Evolutionary conservation across 441 rosid species (phyloP).

Genomic region (Croton laevigatus): DNA sequence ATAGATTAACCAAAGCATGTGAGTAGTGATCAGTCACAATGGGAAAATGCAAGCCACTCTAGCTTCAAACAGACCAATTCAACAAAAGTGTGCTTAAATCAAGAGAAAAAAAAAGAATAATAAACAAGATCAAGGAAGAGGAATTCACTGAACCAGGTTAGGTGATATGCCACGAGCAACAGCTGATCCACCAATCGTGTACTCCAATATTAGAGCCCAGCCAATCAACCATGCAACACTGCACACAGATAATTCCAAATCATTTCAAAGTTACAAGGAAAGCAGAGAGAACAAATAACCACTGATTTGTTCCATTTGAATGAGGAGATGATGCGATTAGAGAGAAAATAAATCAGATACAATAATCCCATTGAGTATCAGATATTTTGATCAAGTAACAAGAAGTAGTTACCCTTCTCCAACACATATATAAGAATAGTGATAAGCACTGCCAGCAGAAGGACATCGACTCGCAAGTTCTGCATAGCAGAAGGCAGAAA

Average conservation of each 20-base stretch:
- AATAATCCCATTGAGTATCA: not conserved
- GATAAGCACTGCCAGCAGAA: conserved; percentile 99
- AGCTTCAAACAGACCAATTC: not conserved
- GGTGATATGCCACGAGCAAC: conserved; percentile 99
- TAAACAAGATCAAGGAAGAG: not conserved
- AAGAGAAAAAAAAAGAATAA: not conserved
- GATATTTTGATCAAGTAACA: not conserved
- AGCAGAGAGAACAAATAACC: not conserved
- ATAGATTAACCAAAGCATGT: not conserved
- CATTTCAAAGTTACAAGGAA: not conserved
- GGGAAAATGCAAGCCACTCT: not conserved
- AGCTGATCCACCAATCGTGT: conserved; percentile 92
- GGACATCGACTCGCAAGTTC: conserved; percentile 97
- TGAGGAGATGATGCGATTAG: not conserved
- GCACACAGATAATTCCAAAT: conserved; percentile 18
- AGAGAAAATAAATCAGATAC: not conserved
- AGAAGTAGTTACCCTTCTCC: conserved; percentile 80
- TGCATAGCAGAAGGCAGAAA: conserved; percentile 96
- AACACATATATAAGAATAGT: conserved; percentile 88
- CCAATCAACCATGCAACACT: conserved; percentile 97
- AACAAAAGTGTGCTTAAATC: conserved; percentile 6
- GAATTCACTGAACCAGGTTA: conserved; percentile 62
- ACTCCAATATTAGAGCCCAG: conserved; percentile 92
- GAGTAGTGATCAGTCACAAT: not conserved
- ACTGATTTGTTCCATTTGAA: not conserved